phyloP scores from a whole-genome alignment of 192 early-diverging fungal genomes.

The Dissophora ornata region DNA sequence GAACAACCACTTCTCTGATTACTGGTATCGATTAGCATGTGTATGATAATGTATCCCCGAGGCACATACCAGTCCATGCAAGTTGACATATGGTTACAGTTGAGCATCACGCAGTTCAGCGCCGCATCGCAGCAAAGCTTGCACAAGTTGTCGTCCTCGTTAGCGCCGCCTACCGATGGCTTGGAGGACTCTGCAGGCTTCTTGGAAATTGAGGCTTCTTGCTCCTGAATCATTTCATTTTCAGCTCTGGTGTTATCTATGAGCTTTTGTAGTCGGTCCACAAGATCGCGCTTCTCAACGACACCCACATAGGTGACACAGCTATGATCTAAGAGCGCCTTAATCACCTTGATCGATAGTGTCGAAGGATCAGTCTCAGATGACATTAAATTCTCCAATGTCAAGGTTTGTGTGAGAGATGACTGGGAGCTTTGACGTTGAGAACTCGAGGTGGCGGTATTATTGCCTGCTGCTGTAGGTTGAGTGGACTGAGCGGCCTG shows the following conservation, averaged over 20 bases:
- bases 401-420: conserved; percentile 15
- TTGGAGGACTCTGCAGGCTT: conserved; percentile 16
- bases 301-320: conserved; percentile 75
- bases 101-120: conserved; percentile 85
- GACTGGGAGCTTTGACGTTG: background rate
- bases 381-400: conserved; percentile 51
- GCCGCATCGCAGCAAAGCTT: conserved; percentile 85
- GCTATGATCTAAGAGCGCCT: conserved; percentile 70
- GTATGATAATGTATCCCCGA: no score
- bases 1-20: no score
- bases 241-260: conserved; percentile 65
- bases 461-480: no score
- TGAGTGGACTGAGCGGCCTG: background rate
- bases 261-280: conserved; percentile 71
- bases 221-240: conserved; percentile 62
- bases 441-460: background rate
- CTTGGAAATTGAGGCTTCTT: conserved; percentile 20
- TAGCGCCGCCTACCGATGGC: background rate
- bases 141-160: conserved; percentile 76
- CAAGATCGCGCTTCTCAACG: conserved; percentile 82
- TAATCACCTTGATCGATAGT: conserved; percentile 76
- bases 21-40: no score
- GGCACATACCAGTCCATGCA: conserved; percentile 78
- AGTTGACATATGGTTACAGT: conserved; percentile 89
- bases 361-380: conserved; percentile 61